Conservation (phyloP, 345 rosid species). For the Hevea brasiliensis region DNA sequence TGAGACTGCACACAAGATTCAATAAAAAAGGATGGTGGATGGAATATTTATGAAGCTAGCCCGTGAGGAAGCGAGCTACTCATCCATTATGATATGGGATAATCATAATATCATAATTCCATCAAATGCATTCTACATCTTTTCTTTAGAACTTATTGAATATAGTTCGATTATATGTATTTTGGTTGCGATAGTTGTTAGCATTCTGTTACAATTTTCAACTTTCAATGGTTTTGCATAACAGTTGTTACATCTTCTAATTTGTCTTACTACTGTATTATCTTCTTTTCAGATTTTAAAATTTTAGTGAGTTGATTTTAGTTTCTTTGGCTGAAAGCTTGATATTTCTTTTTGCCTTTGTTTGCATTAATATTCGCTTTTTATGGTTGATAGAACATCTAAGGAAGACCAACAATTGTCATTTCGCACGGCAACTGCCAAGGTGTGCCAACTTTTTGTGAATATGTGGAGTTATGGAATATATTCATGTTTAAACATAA, state of each 20-base stretch:
- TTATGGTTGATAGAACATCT: conserved; percentile 40
- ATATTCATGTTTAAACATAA: neutral
- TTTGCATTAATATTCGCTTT: neutral
- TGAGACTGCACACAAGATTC: too few relatives aligned
- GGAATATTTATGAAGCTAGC: neutral
- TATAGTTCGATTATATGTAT: too few relatives aligned
- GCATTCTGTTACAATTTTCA: neutral
- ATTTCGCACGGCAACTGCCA: conserved; percentile 83
- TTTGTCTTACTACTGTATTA: neutral
- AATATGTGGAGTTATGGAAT: neutral
- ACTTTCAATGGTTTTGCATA: neutral
- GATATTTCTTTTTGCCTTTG: neutral
- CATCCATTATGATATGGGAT: neutral
- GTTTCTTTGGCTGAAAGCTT: neutral
- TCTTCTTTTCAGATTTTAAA: neutral
- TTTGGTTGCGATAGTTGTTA: neutral
- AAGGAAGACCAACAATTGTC: conserved; percentile 79
- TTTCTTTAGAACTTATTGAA: too few relatives aligned
- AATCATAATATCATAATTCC: too few relatives aligned
- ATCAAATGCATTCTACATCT: too few relatives aligned
- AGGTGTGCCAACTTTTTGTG: conserved; percentile 43
- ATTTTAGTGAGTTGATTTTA: neutral
- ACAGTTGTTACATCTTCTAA: neutral
- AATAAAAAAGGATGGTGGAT: neutral
- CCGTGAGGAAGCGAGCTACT: neutral